Base-by-base conservation (phyloP, 257 asterid genomes). In the Apocynum venetum region DNA sequence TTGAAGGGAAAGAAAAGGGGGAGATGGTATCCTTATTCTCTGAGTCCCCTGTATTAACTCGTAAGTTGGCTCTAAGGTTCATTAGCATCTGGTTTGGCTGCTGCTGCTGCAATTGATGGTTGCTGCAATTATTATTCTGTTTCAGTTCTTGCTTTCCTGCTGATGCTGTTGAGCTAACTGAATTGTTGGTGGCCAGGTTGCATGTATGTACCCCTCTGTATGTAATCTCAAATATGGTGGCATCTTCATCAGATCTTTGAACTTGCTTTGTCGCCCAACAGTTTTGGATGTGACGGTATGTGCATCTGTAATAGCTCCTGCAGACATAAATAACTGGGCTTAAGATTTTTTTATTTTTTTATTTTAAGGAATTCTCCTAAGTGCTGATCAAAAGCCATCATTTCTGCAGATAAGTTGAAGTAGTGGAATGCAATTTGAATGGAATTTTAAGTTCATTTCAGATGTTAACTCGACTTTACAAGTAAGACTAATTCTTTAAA, bases 211-310 rank as follows among this genome's bases (percentile, higher is more conserved):
- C 55, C 47, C 98, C 99, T 85, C 85, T 93, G 88, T 91, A 89
- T 2, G 94, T 90, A 88, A 96, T 76, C 46, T 96, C 97, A 40
- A 96, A 90, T 40, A 91, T 11, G 41, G 87, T 79, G 25, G 96
- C 92, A 74, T 96, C 98, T 15, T 89, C 93, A 76, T 93, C 97
- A 12, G 97, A 93, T 83, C 98, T 90, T 43, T 96, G 99, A 74
- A 96, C 97, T 84, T 96, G 98, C 85, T 91, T 96, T 13, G 93
- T 91, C 20, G 98, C 99, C 97, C 93, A 89, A 77, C 99, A 93
- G 61, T 90, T 86, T 46, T 82, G 83, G 6, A 82, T 81, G 15
- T 40, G 80, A 0, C 96, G 86, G 78, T 93, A 91, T 1, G 98
- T 93, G 73, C 99, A 95, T 79, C 98, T 84, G 83, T 95, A 95